Evolutionary conservation across 1,139 yeast species (phyloP), one percentile per base, ranked within the genome.

Genomic region (Suhomyces yuchorum): DNA sequence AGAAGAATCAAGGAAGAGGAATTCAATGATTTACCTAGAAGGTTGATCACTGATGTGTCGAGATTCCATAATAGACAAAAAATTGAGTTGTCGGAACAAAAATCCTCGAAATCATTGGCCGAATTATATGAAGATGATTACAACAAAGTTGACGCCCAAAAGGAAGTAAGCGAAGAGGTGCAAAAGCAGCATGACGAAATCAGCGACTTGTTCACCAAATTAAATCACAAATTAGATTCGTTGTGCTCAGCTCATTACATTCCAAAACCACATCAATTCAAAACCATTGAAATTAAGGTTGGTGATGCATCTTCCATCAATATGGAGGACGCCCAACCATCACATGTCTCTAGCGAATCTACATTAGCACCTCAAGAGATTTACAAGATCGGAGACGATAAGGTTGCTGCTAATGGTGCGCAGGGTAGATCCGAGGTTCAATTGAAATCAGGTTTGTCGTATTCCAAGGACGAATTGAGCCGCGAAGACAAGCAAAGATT

Each of bases 281-380:
- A 89, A 57, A 70, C 85, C 22, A 73, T 92, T 54, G 92, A 88
- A 51, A 84, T 93, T 60, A 90, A 85, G 62, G 90, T 92, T 36
- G 63, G 65, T 26, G 76, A 70, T 48, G 62, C 62, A 2, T 85
- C 96, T 2, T 80, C 96, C 2, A 85, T 93, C 46, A 65, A 85
- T 6, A 89, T 92, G 96, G 99, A 93, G 69, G 99, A 93, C 62
- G 95, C 97, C 1, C 98, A 92, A 68, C 99, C 99, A 41, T 75
- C 89, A 48, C 85, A 92, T 39, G 78, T 88, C 70, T 81, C 95
- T 2, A 71, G 81, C 30, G 89, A 85, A 23, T 73, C 85, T n/a
- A 80, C 87, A 44, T 76, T 93, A 59, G 99, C 99, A 1, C 99
- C 99, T 37, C 99, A 93, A 69, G 99, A 93, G 70, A 77, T 93